phyloP scores from a whole-genome alignment of 495 filamentous ascomycete species.

The Bathelium albidoporum region DNA sequence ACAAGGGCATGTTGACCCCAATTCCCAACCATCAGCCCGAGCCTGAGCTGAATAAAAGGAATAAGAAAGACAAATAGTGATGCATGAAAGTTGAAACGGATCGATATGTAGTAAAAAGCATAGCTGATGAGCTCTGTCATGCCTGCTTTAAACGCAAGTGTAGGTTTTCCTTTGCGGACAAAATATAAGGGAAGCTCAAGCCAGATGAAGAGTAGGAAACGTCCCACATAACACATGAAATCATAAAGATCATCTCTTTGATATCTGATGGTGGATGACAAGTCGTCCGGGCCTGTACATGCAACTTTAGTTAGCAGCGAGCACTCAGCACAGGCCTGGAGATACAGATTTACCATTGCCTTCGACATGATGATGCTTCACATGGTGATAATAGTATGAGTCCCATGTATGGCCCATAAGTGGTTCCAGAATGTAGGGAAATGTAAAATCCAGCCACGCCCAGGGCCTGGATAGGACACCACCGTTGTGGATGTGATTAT shows the following conservation, averaged over 20 bases:
- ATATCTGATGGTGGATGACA: conserved; percentile 65
- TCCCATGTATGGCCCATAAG: conserved; percentile 78
- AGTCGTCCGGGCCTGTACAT: conserved; percentile 48
- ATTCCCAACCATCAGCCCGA: conserved; percentile 63
- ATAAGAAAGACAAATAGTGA: conserved; percentile 51
- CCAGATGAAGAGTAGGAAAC: conserved; percentile 65
- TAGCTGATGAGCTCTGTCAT: conserved; percentile 37
- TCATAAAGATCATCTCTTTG: conserved; percentile 56
- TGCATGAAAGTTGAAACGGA: conserved; percentile 40
- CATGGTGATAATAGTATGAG: conserved; percentile 74
- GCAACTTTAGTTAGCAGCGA: not conserved
- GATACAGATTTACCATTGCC: conserved; percentile 43
- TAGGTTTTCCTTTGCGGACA: conserved; percentile 41
- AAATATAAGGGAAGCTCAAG: conserved; percentile 68
- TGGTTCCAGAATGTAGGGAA: conserved; percentile 65
- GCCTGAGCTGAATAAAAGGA: conserved; percentile 48
- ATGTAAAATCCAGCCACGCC: conserved; percentile 44
- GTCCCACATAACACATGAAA: conserved; percentile 57
- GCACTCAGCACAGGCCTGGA: not conserved
- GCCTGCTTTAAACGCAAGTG: conserved; percentile 46
- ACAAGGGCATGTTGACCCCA: conserved; percentile 70
- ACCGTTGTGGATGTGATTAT: conserved; percentile 70
- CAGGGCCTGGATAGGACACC: conserved; percentile 36
- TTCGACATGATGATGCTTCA: conserved; percentile 78
- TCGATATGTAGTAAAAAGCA: conserved; percentile 38